Percentiles rank a stretch among this genome's conserved stretches.
These are phyloP conservation scores for Gremmenia infestans DNA, from an alignment of 2,329 filamentous ascomycete genomes.

Conservation along the genomic window DNA sequence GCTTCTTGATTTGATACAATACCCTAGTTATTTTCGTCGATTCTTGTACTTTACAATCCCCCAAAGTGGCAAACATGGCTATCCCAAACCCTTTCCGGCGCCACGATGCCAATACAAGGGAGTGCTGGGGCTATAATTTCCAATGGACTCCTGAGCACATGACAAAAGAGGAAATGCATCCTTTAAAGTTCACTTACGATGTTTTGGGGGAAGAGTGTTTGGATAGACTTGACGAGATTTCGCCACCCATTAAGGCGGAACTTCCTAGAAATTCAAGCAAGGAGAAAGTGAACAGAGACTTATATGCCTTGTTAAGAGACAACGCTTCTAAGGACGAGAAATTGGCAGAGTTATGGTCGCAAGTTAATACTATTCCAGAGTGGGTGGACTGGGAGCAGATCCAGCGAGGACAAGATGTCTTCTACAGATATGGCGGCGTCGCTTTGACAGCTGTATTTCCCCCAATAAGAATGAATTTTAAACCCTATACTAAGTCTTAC, in stretches of 20 bases:
- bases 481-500: conserved; percentile 1
- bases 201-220: conserved; percentile 61
- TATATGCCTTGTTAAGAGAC: conserved; percentile 58
- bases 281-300: conserved; percentile 41
- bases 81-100: not conserved
- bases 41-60: not conserved
- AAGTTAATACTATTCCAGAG: conserved; percentile 61
- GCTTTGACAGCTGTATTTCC: conserved; percentile 54
- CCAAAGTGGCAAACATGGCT: not conserved
- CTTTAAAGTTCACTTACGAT: conserved; percentile 64
- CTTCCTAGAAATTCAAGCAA: conserved; percentile 24
- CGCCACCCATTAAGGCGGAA: conserved; percentile 36
- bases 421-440: conserved; percentile 70
- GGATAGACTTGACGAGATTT: conserved; percentile 57
- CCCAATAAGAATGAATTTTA: too few species aligned
- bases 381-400: conserved; percentile 81
- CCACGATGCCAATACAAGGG: conserved; percentile 2
- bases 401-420: conserved; percentile 67
- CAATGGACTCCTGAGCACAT: conserved; percentile 63
- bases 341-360: conserved; percentile 54
- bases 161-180: conserved; percentile 52
- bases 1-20: not conserved
- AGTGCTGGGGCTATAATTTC: conserved; percentile 61
- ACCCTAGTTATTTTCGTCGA: not conserved
- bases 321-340: conserved; percentile 53